Base-by-base conservation (phyloP, 768 basidiomycete species). In the Hygrocybe coccinea region DNA sequence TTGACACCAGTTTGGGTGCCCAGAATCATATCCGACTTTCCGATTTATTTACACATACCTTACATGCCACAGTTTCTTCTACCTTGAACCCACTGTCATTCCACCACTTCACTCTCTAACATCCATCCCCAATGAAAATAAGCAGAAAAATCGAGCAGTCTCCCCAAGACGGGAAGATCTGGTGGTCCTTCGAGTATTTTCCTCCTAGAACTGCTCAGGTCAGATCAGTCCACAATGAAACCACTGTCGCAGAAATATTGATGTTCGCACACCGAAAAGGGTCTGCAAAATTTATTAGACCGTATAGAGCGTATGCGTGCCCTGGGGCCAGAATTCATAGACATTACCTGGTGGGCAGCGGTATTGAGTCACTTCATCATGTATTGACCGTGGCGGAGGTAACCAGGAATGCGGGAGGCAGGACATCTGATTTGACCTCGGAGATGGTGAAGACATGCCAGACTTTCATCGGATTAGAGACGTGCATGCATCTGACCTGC, bases 161-260 rank as follows among this genome's bases (percentile, higher is more conserved):
- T 47, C 75, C 83, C 58, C 86, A 87, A 68, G 89, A 95, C 63
- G 86, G 87, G 60, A 85, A 91, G 65, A 75, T 91, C 57, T 97
- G 94, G 89, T 99, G 95, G 95, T 94, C 91, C 36, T 98, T 99
- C 69, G 95, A 99, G 69, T 98, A 94, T 74, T 98, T 99, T 66
- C 95, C 97, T 55, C 95, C 91, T 19, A 79, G 94, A 60, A 97
- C 94, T 34, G 92, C 92, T 49, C 94, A 95, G 84, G 91, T 92
- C 59, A 56, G 71, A 65, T 37, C 53, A 54, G 5, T 29, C 14
- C 35, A 37, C 38, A 10, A 25, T 11, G 29, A 36, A 29, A 25
- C 15, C 17, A 50, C 25, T 15, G 24, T 15, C 12, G 22, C 25
- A 9, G 25, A 1, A 33, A 17, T 37, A 33, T 34, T 25, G 29